Base-by-base conservation (phyloP, 108 stramenopile genomes). In the Nannochloropsis gaditana region DNA sequence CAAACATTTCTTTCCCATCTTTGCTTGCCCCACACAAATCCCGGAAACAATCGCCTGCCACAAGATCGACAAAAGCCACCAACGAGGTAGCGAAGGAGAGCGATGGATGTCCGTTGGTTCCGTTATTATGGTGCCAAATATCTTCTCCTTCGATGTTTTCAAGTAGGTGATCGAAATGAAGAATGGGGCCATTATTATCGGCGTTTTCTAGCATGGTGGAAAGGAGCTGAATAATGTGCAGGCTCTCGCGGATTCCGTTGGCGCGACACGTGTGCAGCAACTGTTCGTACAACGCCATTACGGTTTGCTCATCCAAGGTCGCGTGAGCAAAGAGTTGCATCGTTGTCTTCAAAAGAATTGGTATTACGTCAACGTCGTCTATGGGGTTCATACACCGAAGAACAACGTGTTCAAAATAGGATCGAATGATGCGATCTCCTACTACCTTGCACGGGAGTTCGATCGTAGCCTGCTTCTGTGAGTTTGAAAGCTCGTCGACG, bases 81-180 rank as follows among this genome's bases (percentile, higher is more conserved):
- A 73, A n/a, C 1, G 59, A 73, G 3, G 59, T 2, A 73, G 59
- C n/a, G 6, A 73, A 3, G 8, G 59, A 73, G 59, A n/a, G 59
- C 8, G 8, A 73, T 15, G 59, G 15, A 15, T 15, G 3, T n/a
- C 0, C 59, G 4, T 73, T n/a, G 19, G n/a, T n/a, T n/a, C 8
- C 59, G 31, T 31, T 31, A 31, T 31, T 1, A 31, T 31, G 31
- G 31, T 31, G 31, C 31, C 31, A 31, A 31, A 31, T 31, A n/a
- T 4, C 59, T n/a, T 73, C 59, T 3, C 59, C 8, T 73, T 73
- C 59, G 15, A 15, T n/a, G 59, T 2, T n/a, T 73, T 73, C 59
- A 15, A 73, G n/a, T n/a, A 73, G n/a, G 59, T n/a, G 59, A 73
- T 73, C 59, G 59, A 73, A n/a, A 73, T 73, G 59, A 73, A n/a